phyloP scores from a whole-genome alignment of 108 stramenopile genomes.

The Cyclotella choctawhatcheeana region DNA sequence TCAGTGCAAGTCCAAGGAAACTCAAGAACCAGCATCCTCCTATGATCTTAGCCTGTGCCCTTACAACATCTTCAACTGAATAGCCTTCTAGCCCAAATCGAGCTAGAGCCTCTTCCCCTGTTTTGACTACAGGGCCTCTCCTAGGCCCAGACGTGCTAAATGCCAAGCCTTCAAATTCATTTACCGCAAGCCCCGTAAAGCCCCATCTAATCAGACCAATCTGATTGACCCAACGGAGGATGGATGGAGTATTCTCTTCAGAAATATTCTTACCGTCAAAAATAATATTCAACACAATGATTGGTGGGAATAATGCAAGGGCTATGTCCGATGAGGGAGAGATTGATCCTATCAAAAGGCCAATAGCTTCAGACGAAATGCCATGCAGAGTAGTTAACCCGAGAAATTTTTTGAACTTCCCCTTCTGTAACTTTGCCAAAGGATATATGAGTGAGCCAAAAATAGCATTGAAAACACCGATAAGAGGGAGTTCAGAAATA shows the following conservation, averaged over 20 bases:
- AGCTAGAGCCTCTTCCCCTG: slow-evolving; percentile 79
- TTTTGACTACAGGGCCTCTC: slow-evolving; percentile 76
- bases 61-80: slow-evolving; percentile 59
- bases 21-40: slow-evolving; percentile 73
- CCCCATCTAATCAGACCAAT: slow-evolving; percentile 85
- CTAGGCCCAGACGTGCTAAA: slow-evolving; percentile 78
- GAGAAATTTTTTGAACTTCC: slow-evolving; percentile 78
- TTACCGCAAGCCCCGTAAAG: slow-evolving; percentile 81
- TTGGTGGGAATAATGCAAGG: slow-evolving; percentile 81
- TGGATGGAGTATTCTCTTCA: slow-evolving; percentile 79
- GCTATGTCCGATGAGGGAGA: slow-evolving; percentile 76
- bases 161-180: slow-evolving; percentile 84
- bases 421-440: slow-evolving; percentile 71
- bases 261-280: slow-evolving; percentile 89
- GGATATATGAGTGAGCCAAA: slow-evolving; percentile 86
- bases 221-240: slow-evolving; percentile 55
- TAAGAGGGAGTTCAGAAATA: slow-evolving; percentile 90
- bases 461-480: slow-evolving; percentile 78
- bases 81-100: slow-evolving; percentile 75
- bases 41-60: slow-evolving; percentile 69
- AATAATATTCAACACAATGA: slow-evolving; percentile 90
- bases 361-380: slow-evolving; percentile 72
- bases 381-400: slow-evolving; percentile 79
- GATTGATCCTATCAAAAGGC: slow-evolving; percentile 74
- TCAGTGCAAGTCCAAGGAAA: slow-evolving; percentile 73